Percentiles rank a stretch among this genome's conserved stretches.
Conservation (phyloP, 805 yeast genomes). For the Saccharomycopsis synnaedendra region DNA sequence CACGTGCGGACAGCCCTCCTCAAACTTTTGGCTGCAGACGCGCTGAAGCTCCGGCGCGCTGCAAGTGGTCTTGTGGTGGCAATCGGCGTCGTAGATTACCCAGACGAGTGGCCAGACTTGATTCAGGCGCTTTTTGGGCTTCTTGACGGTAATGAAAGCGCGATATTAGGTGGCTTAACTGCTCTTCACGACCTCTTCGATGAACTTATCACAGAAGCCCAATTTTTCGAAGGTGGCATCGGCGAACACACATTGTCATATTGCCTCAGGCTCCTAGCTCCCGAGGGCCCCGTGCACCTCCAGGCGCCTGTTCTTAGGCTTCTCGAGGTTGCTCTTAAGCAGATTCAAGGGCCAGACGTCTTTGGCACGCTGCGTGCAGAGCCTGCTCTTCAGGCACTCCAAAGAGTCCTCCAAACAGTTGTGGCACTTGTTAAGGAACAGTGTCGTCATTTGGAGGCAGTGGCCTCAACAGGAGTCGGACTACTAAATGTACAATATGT, state of each 20-base stretch:
- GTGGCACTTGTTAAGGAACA: slow-evolving; percentile 6
- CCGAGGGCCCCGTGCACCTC: slow-evolving; percentile 5
- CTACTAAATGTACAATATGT: slow-evolving; percentile 17
- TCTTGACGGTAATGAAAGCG: slow-evolving; percentile 23
- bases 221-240: slow-evolving; percentile 68
- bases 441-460: slow-evolving; percentile 14
- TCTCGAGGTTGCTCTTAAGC: slow-evolving; percentile 40
- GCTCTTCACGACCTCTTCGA: slow-evolving; percentile 71
- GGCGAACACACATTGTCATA: slow-evolving; percentile 44
- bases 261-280: slow-evolving; percentile 27
- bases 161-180: slow-evolving; percentile 41
- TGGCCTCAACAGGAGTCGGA: slow-evolving; percentile 14
- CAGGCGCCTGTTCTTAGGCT: slow-evolving; percentile 27
- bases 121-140: slow-evolving; percentile 35
- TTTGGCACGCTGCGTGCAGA: slow-evolving; percentile 25
- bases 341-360: slow-evolving; percentile 41
- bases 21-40: slow-evolving; percentile 31
- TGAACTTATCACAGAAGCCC: slow-evolving; percentile 77
- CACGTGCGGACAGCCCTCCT: slow-evolving; percentile 41
- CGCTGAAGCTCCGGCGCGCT: slow-evolving; percentile 52
- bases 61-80: slow-evolving; percentile 71
- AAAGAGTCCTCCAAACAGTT: slow-evolving; percentile 2
- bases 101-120: slow-evolving; percentile 90
- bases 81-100: slow-evolving; percentile 81
- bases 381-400: slow-evolving; percentile 1